These are phyloP conservation scores for Curvularia sp. DNA, from an alignment of 2,329 filamentous ascomycete species.

Conservation along the genomic window DNA sequence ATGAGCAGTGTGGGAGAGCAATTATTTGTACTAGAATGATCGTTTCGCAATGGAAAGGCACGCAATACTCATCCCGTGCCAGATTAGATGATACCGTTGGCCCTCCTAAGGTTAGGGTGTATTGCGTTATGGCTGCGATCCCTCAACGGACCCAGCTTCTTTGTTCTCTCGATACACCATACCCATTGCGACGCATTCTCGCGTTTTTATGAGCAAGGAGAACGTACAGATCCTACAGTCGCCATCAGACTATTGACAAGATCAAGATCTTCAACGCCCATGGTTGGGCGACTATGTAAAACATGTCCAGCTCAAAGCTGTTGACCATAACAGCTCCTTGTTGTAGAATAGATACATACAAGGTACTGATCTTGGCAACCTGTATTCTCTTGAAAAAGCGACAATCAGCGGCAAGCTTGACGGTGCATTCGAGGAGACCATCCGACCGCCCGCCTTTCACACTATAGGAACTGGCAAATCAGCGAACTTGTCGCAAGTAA, in stretches of 20 bases:
- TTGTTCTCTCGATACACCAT: neutral
- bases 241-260: neutral
- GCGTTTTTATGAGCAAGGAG: neutral
- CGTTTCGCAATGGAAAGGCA: too few species aligned
- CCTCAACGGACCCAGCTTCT: neutral
- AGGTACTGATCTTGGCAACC: neutral
- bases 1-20: too few species aligned
- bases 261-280: neutral
- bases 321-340: neutral
- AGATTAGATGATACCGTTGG: too few species aligned
- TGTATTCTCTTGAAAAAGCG: neutral
- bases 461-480: neutral
- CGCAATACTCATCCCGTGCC: too few species aligned
- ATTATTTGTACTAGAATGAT: too few species aligned
- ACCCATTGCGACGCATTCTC: slow-evolving; percentile 1
- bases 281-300: neutral
- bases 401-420: neutral
- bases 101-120: too few species aligned
- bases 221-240: neutral
- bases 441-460: neutral
- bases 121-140: too few species aligned
- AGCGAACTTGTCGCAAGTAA: neutral
- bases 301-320: neutral
- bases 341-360: neutral
- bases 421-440: neutral